Evolutionary conservation across 1,284 basidiomycete genomes (phyloP).

Genomic region (Ceratobasidium sp.): DNA sequence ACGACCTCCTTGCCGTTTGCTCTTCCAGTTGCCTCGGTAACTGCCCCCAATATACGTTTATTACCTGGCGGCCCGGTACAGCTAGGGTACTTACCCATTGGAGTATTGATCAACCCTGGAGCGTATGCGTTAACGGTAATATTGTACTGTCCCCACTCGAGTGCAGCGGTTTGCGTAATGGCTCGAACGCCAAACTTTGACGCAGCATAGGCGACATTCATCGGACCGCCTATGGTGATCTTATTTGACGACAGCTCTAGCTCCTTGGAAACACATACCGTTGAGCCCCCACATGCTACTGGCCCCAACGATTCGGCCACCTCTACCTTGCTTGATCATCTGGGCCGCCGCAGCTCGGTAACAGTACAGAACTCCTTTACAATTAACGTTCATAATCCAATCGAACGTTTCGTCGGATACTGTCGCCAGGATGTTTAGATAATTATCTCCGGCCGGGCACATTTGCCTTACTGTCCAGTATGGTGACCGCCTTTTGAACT

Average conservation of each 20-base stretch:
- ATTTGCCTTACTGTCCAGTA: background rate
- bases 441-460: background rate
- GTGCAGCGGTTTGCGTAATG: constrained; percentile 45
- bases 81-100: constrained; percentile 23
- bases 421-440: background rate
- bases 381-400: constrained; percentile 47
- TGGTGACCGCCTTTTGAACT: constrained; percentile 38
- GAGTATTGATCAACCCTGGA: constrained; percentile 39
- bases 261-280: background rate
- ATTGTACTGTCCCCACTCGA: constrained; percentile 43
- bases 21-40: constrained; percentile 42
- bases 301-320: constrained; percentile 52
- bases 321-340: constrained; percentile 50
- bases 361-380: constrained; percentile 50
- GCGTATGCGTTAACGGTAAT: constrained; percentile 42
- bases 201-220: constrained; percentile 39
- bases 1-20: constrained; percentile 12
- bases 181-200: constrained; percentile 48
- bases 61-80: constrained; percentile 10
- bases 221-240: background rate
- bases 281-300: constrained; percentile 1
- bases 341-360: constrained; percentile 52
- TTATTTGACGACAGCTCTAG: background rate
- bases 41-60: constrained; percentile 37
- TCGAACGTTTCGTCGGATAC: constrained; percentile 19